Evolutionary conservation across 2,329 filamentous ascomycete species (phyloP).

Genomic region (Paraphaeosphaeria sporulosa): DNA sequence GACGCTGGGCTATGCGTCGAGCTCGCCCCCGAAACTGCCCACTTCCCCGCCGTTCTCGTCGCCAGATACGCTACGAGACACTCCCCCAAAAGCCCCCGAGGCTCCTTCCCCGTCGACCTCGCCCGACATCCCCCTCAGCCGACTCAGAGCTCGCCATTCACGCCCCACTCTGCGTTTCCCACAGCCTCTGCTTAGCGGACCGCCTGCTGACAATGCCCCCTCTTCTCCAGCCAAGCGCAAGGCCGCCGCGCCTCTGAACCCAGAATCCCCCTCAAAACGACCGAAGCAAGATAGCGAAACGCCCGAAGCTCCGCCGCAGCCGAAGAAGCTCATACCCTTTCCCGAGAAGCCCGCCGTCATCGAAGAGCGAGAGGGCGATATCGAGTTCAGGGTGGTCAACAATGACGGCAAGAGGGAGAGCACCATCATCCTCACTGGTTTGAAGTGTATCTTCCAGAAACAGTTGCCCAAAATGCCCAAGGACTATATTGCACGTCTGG

Average conservation of each 20-base stretch:
- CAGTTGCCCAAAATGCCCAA: slow-evolving; percentile 99
- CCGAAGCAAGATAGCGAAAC: slow-evolving; percentile 46
- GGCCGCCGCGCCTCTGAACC: slow-evolving; percentile 71
- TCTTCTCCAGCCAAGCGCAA: slow-evolving; percentile 69
- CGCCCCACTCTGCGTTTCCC: neutral
- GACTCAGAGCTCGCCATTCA: neutral
- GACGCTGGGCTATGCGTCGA: slow-evolving; percentile 14
- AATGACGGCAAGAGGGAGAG: slow-evolving; percentile 90
- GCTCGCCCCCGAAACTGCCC: slow-evolving; percentile 1
- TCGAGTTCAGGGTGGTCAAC: slow-evolving; percentile 97
- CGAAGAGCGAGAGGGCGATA: slow-evolving; percentile 92
- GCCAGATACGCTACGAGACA: neutral
- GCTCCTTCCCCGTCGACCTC: slow-evolving; percentile 13
- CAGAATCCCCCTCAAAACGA: slow-evolving; percentile 68
- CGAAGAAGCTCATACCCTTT: slow-evolving; percentile 76
- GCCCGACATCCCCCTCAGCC: slow-evolving; percentile 23
- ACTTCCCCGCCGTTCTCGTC: neutral
- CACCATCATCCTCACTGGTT: slow-evolving; percentile 90
- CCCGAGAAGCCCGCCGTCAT: slow-evolving; percentile 93
- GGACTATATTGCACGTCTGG: slow-evolving; percentile 95
- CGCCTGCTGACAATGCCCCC: slow-evolving; percentile 23
- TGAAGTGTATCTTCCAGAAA: slow-evolving; percentile 98
- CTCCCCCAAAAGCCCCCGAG: neutral
- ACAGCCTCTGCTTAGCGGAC: slow-evolving; percentile 18
- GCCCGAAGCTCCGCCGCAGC: slow-evolving; percentile 50